These are phyloP conservation scores for Trypanosoma cruzi DNA, from an alignment of 208 protist genomes.

Conservation along the genomic window DNA sequence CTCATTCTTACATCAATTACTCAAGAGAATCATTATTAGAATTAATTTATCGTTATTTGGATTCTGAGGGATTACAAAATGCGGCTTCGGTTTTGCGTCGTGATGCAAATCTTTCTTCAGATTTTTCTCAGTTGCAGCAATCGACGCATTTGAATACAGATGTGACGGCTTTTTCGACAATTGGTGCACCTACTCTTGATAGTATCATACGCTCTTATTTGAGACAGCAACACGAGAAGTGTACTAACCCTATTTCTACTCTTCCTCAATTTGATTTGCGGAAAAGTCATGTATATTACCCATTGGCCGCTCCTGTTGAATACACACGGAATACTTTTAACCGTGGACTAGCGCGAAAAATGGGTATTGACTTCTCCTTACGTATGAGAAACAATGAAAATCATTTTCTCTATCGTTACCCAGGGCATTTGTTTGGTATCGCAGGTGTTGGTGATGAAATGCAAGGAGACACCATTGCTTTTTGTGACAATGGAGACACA, in stretches of 20 bases:
- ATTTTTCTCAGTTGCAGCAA: constrained; percentile 11
- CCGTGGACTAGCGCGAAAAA: constrained; percentile 52
- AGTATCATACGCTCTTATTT: constrained; percentile 73
- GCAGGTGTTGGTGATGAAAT: constrained; percentile 60
- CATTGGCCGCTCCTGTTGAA: constrained; percentile 53
- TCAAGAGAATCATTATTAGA: constrained; percentile 71
- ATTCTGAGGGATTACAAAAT: constrained; percentile 56
- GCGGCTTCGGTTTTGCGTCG: constrained; percentile 51
- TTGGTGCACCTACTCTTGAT: constrained; percentile 45
- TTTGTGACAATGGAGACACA: constrained; percentile 79
- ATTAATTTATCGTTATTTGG: constrained; percentile 72
- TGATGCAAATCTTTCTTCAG: constrained; percentile 36
- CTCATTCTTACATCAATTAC: constrained; percentile 77
- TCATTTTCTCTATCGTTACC: constrained; percentile 74
- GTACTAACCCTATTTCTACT: constrained; percentile 85
- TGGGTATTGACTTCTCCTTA: constrained; percentile 48
- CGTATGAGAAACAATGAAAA: constrained; percentile 61
- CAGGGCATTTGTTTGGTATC: constrained; percentile 85
- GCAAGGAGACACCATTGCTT: constrained; percentile 74
- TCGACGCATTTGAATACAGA: constrained; percentile 12
- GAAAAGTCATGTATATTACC: constrained; percentile 79
- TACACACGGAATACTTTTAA: constrained; percentile 74
- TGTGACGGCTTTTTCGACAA: constrained; percentile 17
- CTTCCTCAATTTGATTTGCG: constrained; percentile 88
- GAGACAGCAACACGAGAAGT: constrained; percentile 80